Evolutionary conservation across 129 eudicot genomes (phyloP).

Genomic region (Centella asiatica): DNA sequence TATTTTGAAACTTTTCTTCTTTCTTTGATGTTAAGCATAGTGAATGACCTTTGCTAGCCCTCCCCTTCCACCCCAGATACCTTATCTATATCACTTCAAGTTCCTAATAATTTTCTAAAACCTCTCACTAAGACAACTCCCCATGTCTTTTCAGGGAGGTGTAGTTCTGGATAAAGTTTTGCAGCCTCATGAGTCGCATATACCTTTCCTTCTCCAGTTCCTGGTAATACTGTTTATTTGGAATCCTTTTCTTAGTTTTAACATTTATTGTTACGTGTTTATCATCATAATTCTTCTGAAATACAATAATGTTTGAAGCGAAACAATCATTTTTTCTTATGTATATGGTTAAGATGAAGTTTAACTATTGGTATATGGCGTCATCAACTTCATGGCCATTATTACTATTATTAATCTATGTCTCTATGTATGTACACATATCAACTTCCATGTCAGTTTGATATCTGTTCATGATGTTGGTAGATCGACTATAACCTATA

Average conservation of each 20-base stretch:
- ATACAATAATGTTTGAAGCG: neutral
- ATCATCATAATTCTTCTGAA: neutral
- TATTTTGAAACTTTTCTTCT: too few species aligned
- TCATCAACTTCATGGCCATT: too few species aligned
- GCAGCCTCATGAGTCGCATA: conserved; percentile 96
- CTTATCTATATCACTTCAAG: too few species aligned
- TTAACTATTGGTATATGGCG: too few species aligned
- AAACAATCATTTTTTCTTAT: too few species aligned
- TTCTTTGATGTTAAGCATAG: too few species aligned
- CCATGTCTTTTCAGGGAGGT: conserved; percentile 49
- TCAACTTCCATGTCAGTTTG: neutral
- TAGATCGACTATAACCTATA: conserved; percentile 85
- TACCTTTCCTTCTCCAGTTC: conserved; percentile 93
- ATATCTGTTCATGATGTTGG: neutral
- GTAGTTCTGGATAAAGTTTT: conserved; percentile 62
- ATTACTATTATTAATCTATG: neutral
- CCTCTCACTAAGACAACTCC: too few species aligned
- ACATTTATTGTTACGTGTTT: neutral
- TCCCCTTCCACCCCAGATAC: too few species aligned
- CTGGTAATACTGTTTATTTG: conserved; percentile 39
- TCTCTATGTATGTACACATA: neutral
- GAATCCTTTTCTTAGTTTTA: conserved; percentile 3
- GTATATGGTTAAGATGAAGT: too few species aligned
- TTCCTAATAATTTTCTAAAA: too few species aligned
- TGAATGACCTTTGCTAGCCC: too few species aligned